Percentiles rank a stretch among this genome's conserved stretches.
Evolutionary conservation across 805 yeast species (phyloP).

Genomic region (Yarrowia divulgata): DNA sequence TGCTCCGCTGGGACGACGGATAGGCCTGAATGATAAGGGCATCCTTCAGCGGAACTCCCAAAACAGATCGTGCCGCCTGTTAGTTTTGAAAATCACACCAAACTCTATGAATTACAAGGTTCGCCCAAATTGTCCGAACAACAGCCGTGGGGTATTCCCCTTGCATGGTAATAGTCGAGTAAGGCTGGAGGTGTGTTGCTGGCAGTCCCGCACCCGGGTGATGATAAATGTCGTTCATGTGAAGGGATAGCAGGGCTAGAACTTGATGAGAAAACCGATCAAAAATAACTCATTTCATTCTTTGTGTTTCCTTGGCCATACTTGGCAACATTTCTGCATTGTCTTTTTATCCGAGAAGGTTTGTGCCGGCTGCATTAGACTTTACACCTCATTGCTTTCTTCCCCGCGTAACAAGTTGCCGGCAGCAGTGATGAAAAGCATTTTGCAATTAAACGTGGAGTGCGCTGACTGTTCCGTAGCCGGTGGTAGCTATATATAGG

Average conservation of each 20-base stretch:
- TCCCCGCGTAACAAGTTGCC: conserved; percentile 21
- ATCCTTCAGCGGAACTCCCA: not conserved
- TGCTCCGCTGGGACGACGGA: not conserved
- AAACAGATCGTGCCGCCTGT: conserved; percentile 13
- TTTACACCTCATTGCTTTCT: conserved; percentile 26
- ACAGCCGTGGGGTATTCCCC: conserved; percentile 26
- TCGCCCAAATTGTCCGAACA: not conserved
- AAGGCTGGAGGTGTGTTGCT: not conserved
- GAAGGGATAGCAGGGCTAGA: not conserved
- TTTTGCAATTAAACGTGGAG: conserved; percentile 14
- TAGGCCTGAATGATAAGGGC: not conserved
- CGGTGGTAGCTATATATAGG: conserved; percentile 4
- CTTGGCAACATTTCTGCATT: conserved; percentile 31
- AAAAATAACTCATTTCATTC: not conserved
- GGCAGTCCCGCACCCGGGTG: not conserved
- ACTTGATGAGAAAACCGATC: not conserved
- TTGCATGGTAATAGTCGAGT: not conserved
- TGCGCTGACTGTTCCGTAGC: not conserved
- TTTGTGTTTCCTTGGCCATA: not conserved
- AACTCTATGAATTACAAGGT: not conserved
- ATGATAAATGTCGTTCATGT: not conserved
- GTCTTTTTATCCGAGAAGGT: conserved; percentile 29
- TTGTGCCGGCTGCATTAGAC: conserved; percentile 4
- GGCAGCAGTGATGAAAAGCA: conserved; percentile 5
- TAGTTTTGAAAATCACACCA: not conserved